Evolutionary conservation across 2,329 filamentous ascomycete species (phyloP).

Genomic region (Colletotrichum chrysophilum): DNA sequence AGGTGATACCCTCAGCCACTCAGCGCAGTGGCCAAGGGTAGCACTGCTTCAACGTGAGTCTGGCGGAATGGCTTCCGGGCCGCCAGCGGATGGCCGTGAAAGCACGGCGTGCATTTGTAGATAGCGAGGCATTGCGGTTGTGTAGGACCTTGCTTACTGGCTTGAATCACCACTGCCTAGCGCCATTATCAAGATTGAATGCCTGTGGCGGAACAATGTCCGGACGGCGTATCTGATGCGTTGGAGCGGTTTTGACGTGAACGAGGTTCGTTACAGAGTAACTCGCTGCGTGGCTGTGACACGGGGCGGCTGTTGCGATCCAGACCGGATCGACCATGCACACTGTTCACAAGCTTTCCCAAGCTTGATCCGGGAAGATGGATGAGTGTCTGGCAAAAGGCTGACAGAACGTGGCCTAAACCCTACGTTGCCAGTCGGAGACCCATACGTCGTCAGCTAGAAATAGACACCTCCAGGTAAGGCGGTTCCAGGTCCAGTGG

Average conservation of each 20-base stretch:
- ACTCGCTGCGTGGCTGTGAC: background rate
- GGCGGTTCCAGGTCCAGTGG: background rate
- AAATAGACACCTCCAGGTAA: background rate
- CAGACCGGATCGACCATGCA: conserved; percentile 11
- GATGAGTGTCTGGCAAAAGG: background rate
- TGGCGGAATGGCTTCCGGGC: background rate
- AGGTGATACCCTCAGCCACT: background rate
- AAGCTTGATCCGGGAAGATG: background rate
- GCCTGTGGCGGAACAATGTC: background rate
- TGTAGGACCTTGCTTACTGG: background rate
- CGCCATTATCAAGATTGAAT: background rate
- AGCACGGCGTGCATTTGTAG: background rate
- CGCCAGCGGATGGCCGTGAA: background rate
- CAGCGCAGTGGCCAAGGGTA: background rate
- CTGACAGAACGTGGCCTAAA: background rate
- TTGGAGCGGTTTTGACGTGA: background rate
- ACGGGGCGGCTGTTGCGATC: background rate
- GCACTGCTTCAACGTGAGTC: background rate
- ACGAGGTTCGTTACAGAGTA: background rate
- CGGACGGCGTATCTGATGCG: background rate
- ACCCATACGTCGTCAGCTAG: background rate
- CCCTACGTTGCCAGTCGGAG: background rate
- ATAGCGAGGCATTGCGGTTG: background rate
- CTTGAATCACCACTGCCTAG: background rate
- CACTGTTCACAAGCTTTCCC: background rate